These are phyloP conservation scores for Cylindricascospora bacillispora DNA, from an alignment of 1,139 yeast species.

Conservation along the genomic window DNA sequence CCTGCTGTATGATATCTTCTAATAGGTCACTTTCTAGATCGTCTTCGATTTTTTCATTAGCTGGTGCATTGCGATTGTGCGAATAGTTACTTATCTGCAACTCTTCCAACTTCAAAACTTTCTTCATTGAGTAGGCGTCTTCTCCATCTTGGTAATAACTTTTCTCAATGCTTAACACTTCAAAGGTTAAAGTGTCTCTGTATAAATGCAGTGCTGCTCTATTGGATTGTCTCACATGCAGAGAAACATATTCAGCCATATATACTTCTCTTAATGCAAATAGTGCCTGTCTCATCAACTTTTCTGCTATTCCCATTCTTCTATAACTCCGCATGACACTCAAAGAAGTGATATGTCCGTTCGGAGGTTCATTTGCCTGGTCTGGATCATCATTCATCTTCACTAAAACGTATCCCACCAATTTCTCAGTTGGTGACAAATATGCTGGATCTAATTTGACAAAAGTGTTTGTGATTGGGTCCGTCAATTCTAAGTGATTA, in stretches of 20 bases:
- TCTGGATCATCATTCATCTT: constrained; percentile 95
- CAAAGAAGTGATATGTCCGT: constrained; percentile 88
- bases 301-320: constrained; percentile 90
- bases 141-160: constrained; percentile 94
- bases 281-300: constrained; percentile 77
- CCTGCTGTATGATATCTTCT: constrained; percentile 24
- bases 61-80: constrained; percentile 10
- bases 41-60: constrained; percentile 35
- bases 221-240: constrained; percentile 90
- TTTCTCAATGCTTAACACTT: constrained; percentile 68
- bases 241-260: constrained; percentile 70
- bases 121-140: constrained; percentile 95
- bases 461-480: constrained; percentile 12
- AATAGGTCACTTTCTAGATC: constrained; percentile 36
- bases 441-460: constrained; percentile 39
- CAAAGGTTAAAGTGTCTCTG: constrained; percentile 73
- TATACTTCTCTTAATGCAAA: constrained; percentile 74
- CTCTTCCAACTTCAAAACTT: constrained; percentile 45
- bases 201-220: constrained; percentile 90
- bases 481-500: constrained; percentile 14
- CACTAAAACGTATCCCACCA: constrained; percentile 89
- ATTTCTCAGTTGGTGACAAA: constrained; percentile 54
- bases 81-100: constrained; percentile 46
- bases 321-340: constrained; percentile 94
- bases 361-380: constrained; percentile 48